Evolutionary conservation across 306 rosid genomes (phyloP), one percentile per base, ranked within the genome.

Genomic region (Coriaria nepalensis): DNA sequence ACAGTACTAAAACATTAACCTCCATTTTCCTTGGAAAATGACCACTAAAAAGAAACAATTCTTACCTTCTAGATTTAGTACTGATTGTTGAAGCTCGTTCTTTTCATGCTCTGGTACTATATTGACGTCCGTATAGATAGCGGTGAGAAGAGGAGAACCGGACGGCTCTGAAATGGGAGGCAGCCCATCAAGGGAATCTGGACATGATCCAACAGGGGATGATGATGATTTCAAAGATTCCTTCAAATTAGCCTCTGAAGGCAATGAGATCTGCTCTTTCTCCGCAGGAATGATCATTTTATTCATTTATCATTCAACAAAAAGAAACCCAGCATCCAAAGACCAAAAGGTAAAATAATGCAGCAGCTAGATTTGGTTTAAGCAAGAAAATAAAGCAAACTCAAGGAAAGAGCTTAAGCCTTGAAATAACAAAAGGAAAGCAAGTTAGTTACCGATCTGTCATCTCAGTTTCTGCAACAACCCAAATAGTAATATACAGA

Each of bases 51-150:
- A 33, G 45, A 32, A 11, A 70, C 43, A 0, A 51, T 55, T 0
- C 43, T 55, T 37, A 83, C 97, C 80, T 77, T 81, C 90, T 56
- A 78, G 76, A 63, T 68, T 78, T 40, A 61, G 57, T 57, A 74
- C 73, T 8, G 79, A 52, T 55, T 59, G 68, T 45, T 78, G 55
- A 46, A 80, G 81, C 68, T 66, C 81, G 50, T 59, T 49, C 55
- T 70, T 76, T 48, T 74, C 69, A 5, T 87, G 81, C 65, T 80
- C 96, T 5, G 96, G 93, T 29, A 83, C 72, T n/a, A 87, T 70
- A 53, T 60, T 73, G 45, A 83, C 96, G 44, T 87, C 94, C 13
- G 93, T 83, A 52, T 66, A 82, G 61, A 49, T 63, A 10, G 75
- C 29, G 8, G 76, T 58, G 67, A 80, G 68, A 2, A 78, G 69